Evolutionary conservation across 106 monocot genomes (phyloP).

Genomic region (Dactylorhiza incarnata): DNA sequence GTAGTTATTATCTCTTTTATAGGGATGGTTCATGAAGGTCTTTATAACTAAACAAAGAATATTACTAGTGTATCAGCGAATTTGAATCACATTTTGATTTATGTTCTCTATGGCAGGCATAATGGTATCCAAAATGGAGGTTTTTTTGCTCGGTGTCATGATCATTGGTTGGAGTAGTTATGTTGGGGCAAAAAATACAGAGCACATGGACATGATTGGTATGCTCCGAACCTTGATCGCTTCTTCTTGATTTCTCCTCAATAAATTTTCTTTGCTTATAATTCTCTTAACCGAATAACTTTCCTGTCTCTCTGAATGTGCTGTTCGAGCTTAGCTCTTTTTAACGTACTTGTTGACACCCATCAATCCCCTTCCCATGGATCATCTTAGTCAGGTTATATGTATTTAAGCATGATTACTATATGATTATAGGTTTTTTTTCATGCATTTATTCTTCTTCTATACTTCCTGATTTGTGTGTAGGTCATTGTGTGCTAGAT

Average conservation of each 20-base stretch:
- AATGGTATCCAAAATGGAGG: not conserved
- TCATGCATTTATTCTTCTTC: too few species aligned
- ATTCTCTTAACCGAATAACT: too few species aligned
- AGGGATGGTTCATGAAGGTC: not conserved
- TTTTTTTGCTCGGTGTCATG: conserved; percentile 7
- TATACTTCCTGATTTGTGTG: too few species aligned
- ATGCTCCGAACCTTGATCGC: not conserved
- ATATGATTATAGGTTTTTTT: too few species aligned
- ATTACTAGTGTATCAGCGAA: not conserved
- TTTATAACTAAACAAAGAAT: not conserved
- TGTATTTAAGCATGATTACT: too few species aligned
- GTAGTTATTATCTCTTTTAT: not conserved
- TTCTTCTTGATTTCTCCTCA: not conserved
- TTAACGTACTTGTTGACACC: not conserved
- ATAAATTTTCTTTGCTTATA: not conserved
- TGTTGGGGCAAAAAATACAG: not conserved
- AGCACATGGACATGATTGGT: not conserved
- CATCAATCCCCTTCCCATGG: not conserved
- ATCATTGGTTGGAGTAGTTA: not conserved
- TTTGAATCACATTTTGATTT: not conserved
- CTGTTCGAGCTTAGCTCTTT: not conserved
- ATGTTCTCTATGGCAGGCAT: not conserved
- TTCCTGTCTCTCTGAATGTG: too few species aligned
- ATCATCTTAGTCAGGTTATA: too few species aligned
- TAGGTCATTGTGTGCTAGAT: too few species aligned